These are phyloP conservation scores for Pouteria campechiana DNA, from an alignment of 179 eudicot genomes.

Conservation along the genomic window DNA sequence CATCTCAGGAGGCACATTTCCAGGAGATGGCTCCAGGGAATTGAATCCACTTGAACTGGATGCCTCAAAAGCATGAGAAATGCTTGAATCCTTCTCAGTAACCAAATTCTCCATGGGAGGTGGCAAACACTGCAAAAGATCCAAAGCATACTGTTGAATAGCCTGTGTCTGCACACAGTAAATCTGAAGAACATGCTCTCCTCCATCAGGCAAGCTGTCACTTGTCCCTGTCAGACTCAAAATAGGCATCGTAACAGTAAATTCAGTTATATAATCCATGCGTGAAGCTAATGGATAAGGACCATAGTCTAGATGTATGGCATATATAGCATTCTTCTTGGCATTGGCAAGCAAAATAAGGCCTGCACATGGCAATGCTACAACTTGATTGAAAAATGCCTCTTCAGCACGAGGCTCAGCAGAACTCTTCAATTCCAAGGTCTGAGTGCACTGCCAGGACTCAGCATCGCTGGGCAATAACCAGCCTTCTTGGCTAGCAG, in stretches of 20 bases:
- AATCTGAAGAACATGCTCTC: constrained; percentile 77
- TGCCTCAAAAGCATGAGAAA: constrained; percentile 51
- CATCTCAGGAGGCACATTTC: constrained; percentile 40
- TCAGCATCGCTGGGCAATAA: constrained; percentile 91
- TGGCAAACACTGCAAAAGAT: constrained; percentile 80
- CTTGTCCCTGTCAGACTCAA: constrained; percentile 92
- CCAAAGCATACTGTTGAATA: constrained; percentile 97
- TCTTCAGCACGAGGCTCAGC: constrained; percentile 53
- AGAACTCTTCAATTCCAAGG: constrained; percentile 75
- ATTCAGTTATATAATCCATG: constrained; percentile 93
- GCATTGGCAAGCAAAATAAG: constrained; percentile 91
- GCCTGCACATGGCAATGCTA: constrained; percentile 76
- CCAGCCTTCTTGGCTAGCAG: constrained; percentile 96
- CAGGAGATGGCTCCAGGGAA: constrained; percentile 36
- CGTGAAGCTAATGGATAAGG: constrained; percentile 65
- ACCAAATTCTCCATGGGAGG: constrained; percentile 59
- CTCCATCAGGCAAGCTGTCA: constrained; percentile 67
- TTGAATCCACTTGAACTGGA: constrained; percentile 26
- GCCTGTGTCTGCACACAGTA: constrained; percentile 99
- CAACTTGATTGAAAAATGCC: constrained; percentile 89
- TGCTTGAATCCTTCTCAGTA: constrained; percentile 55
- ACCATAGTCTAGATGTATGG: constrained; percentile 82
- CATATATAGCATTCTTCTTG: constrained; percentile 93
- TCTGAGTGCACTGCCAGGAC: constrained; percentile 85
- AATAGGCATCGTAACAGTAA: constrained; percentile 97